Conservation (phyloP, 192 early-diverging fungal genomes). For the Umbelopsis sp. region DNA sequence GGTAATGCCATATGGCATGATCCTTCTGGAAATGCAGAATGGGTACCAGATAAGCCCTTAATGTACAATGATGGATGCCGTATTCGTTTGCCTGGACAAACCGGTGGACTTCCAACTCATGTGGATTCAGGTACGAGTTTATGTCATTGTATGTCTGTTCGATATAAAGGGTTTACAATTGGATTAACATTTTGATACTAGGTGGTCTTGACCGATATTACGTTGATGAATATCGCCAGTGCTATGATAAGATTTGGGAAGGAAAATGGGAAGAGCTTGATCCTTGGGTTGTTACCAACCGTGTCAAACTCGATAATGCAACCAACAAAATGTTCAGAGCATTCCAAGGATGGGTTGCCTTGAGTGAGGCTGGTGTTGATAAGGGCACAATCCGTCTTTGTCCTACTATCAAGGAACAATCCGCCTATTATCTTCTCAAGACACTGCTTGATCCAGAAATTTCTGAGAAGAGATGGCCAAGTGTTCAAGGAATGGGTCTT, state of each 20-base stretch:
- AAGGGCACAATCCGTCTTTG: constrained; percentile 33
- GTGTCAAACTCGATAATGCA: constrained; percentile 25
- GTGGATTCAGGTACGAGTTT: constrained; percentile 26
- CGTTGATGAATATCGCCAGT: constrained; percentile 25
- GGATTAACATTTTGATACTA: background rate
- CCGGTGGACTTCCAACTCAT: background rate
- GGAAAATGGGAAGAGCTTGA: constrained; percentile 36
- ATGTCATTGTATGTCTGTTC: constrained; percentile 11
- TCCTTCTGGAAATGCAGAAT: background rate
- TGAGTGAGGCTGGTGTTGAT: constrained; percentile 18
- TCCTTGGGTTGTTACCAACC: constrained; percentile 30
- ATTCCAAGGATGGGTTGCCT: constrained; percentile 39
- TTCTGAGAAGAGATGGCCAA: background rate
- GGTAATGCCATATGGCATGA: constrained; percentile 32
- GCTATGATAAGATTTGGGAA: constrained; percentile 31
- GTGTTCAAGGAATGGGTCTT: background rate
- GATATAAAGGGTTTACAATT: no score
- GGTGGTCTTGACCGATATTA: constrained; percentile 25
- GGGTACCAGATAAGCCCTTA: constrained; percentile 27
- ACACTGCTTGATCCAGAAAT: constrained; percentile 28
- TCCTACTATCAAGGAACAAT: constrained; percentile 27
- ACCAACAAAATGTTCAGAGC: constrained; percentile 29
- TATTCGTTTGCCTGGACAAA: constrained; percentile 25
- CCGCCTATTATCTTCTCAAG: constrained; percentile 35
- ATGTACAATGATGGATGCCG: constrained; percentile 31